Evolutionary conservation across 768 basidiomycete species (phyloP).

Genomic region (Serendipita vermifera): DNA sequence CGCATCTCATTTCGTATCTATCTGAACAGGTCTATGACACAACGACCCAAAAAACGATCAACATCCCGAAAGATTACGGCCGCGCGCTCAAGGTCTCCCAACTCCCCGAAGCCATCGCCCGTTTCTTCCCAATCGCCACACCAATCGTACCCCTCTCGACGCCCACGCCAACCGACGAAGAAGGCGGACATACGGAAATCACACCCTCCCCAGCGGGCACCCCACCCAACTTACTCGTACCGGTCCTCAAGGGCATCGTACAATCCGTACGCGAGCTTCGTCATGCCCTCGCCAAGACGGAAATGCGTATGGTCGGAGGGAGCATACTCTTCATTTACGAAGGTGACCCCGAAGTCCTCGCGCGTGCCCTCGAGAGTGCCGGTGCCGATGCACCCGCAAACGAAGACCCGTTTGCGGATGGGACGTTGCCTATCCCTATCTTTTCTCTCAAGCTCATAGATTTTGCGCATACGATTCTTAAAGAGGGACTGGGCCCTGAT

Average conservation of each 20-base stretch:
- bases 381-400: conserved; percentile 14
- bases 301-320: conserved; percentile 70
- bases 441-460: conserved; percentile 76
- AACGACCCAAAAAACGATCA: conserved; percentile 37
- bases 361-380: conserved; percentile 20
- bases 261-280: conserved; percentile 40
- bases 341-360: conserved; percentile 35
- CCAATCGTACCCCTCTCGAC: conserved; percentile 17
- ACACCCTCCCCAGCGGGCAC: conserved; percentile 35
- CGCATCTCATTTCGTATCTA: background rate
- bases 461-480: conserved; percentile 75
- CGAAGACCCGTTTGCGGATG: conserved; percentile 14
- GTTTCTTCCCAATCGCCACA: conserved; percentile 51
- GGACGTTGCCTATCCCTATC: conserved; percentile 28
- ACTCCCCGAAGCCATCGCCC: conserved; percentile 59
- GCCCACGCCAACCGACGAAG: conserved; percentile 24
- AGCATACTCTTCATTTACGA: conserved; percentile 78
- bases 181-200: conserved; percentile 16
- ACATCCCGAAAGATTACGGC: conserved; percentile 66
- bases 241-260: conserved; percentile 44
- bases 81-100: conserved; percentile 55
- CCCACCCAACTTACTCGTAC: conserved; percentile 38
- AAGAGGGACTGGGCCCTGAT: conserved; percentile 63
- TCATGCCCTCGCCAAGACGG: conserved; percentile 35
- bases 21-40: conserved; percentile 57